A percentile compares a stretch with the other conserved stretches of the same genome.
phyloP scores from a whole-genome alignment of 345 rosid species.

The Gossypium ekmanianum region DNA sequence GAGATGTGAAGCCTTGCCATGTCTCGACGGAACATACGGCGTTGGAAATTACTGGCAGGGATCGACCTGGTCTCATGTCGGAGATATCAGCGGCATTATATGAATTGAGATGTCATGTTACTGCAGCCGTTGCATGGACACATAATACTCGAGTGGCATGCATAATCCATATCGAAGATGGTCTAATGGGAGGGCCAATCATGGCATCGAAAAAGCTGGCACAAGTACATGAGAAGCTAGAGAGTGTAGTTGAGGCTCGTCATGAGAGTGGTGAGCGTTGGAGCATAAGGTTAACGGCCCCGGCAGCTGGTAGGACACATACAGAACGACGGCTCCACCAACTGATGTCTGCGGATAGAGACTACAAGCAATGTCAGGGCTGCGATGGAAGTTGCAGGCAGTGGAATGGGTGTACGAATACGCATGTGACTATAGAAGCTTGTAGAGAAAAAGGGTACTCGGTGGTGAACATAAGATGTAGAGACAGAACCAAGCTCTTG shows the following conservation, averaged over 20 bases:
- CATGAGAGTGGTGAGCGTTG: constrained; percentile 47
- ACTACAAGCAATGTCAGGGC: constrained; percentile 53
- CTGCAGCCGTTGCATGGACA: constrained; percentile 75
- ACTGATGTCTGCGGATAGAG: constrained; percentile 59
- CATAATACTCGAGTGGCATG: constrained; percentile 67
- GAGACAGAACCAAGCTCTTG: constrained; percentile 78
- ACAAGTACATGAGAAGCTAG: constrained; percentile 51
- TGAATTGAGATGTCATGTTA: constrained; percentile 63
- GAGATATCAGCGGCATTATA: constrained; percentile 69
- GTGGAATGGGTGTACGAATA: constrained; percentile 43
- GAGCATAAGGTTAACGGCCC: constrained; percentile 52
- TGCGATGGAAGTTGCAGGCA: constrained; percentile 43
- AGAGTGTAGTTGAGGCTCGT: constrained; percentile 62
- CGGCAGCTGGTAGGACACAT: constrained; percentile 51
- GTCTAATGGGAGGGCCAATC: constrained; percentile 52
- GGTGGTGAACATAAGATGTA: constrained; percentile 54
- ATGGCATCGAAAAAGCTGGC: constrained; percentile 37
- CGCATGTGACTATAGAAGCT: constrained; percentile 59
- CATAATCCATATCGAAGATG: constrained; percentile 67
- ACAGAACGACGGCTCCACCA: constrained; percentile 87
- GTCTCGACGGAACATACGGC: constrained; percentile 66
- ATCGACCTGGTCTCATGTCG: constrained; percentile 79
- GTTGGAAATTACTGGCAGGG: constrained; percentile 62
- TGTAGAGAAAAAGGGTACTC: constrained; percentile 78
- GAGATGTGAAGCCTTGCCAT: constrained; percentile 50